Percentiles rank a stretch among this genome's conserved stretches.
Conservation (phyloP, 2,329 filamentous ascomycete genomes). For the Emergomyces africanus region DNA sequence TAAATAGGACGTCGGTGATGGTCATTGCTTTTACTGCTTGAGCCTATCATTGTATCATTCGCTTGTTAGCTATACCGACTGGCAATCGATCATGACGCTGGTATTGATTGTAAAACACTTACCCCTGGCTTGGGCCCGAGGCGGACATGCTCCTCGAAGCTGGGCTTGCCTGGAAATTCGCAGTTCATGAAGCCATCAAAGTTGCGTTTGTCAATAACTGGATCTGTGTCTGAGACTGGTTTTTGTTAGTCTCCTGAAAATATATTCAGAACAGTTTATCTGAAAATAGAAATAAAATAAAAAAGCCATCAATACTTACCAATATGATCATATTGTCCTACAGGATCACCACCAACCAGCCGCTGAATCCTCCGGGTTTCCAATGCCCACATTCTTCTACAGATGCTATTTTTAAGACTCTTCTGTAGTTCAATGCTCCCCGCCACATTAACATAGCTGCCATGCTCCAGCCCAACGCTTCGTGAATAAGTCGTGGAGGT, state of each 20-base stretch:
- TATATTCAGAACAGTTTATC: not conserved
- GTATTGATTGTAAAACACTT: conserved; percentile 5
- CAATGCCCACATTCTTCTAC: conserved; percentile 30
- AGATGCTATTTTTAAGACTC: conserved; percentile 27
- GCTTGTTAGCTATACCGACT: conserved; percentile 11
- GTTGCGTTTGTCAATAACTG: conserved; percentile 23
- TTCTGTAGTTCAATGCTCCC: conserved; percentile 30
- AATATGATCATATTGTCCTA: conserved; percentile 23
- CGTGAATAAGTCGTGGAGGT: conserved; percentile 24
- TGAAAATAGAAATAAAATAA: no score
- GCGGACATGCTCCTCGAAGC: conserved; percentile 27
- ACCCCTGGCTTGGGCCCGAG: conserved; percentile 28
- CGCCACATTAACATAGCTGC: conserved; percentile 33
- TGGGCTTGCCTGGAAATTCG: conserved; percentile 21
- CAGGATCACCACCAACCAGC: conserved; percentile 25
- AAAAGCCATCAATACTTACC: conserved; percentile 16
- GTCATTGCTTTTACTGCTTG: conserved; percentile 24
- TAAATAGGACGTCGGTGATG: conserved; percentile 25
- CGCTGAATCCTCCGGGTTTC: conserved; percentile 30
- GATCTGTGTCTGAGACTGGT: conserved; percentile 20
- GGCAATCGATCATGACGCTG: not conserved
- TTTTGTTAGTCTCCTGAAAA: not conserved
- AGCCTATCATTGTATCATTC: conserved; percentile 14
- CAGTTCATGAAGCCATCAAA: conserved; percentile 31
- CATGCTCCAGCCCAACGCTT: conserved; percentile 27